Conservation (phyloP, 2,329 filamentous ascomycete species). For the Pseudogymnoascus sp. region DNA sequence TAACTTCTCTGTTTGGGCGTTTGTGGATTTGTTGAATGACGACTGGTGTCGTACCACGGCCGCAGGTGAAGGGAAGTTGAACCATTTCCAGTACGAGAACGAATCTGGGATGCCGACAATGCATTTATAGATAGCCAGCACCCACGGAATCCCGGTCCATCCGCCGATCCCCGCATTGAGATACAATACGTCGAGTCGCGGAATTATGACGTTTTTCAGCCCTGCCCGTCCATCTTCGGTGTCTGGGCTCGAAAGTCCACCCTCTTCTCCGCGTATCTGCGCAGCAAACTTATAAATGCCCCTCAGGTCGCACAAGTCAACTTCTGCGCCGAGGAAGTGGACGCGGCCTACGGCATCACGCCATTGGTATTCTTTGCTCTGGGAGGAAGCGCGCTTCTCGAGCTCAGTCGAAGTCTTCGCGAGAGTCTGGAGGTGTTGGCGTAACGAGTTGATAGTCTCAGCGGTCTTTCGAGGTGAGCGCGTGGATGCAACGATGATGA, state of each 20-base stretch:
- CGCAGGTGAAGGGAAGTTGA: neutral
- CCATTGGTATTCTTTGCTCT: constrained; percentile 42
- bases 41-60: constrained; percentile 24
- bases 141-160: constrained; percentile 73
- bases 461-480: constrained; percentile 66
- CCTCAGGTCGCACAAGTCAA: constrained; percentile 53
- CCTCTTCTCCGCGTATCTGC: constrained; percentile 10
- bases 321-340: constrained; percentile 49
- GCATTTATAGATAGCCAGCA: constrained; percentile 41
- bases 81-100: constrained; percentile 7
- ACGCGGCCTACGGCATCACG: constrained; percentile 41
- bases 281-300: constrained; percentile 34
- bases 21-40: constrained; percentile 27
- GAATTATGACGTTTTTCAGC: constrained; percentile 48
- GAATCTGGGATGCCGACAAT: neutral
- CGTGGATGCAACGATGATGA: constrained; percentile 78
- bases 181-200: constrained; percentile 69
- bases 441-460: constrained; percentile 59
- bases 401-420: constrained; percentile 45
- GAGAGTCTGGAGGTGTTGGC: constrained; percentile 48
- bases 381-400: constrained; percentile 42
- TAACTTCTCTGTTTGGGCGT: neutral
- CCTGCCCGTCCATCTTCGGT: constrained; percentile 22
- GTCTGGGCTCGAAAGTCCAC: constrained; percentile 24
- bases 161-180: constrained; percentile 86